Evolutionary conservation across 2,329 filamentous ascomycete species (phyloP), one percentile per base, ranked within the genome.

Genomic region (Monilinia fructicola): DNA sequence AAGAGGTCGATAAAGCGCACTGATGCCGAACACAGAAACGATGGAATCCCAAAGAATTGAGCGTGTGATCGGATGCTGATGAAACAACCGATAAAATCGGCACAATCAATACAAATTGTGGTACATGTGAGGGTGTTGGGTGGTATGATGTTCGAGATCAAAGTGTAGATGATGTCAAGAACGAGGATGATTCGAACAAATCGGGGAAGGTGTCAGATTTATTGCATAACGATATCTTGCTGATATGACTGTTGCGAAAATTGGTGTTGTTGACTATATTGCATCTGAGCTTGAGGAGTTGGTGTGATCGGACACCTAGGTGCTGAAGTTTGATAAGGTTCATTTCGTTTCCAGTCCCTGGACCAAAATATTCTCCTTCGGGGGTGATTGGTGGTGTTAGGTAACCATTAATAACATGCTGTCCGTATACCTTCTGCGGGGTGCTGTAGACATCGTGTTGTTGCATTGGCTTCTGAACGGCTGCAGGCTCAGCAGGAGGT

Each of bases 331-430:
- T 73, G 70, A 52, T 73, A 76, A 21, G 69, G 66, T 52, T 73
- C 73, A 69, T 67, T 40, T 74, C 71, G 46, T 73, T 71, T 31
- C 69, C 70, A 55, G 72, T 54, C 26, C 26, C 63, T 54, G 56
- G 67, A 7, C 72, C 55, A 59, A 87, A 87, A 72, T 80, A 82
- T 62, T 84, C 82, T 10, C 87, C 85, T 69, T 94, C 91, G 5
- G 92, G 92, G 0, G 92, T 95, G 76, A 95, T 94, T 1, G 92
- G 92, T 35, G 92, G 92, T 21, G 92, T 95, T 71, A 93, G 85
- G 78, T 93, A 93, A 67, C 91, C 92, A 71, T 92, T 85, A 48
- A 87, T 86, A 70, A 87, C 84, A 26, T 66, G 58, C 62, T 85
- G 81, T 71, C 87, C 88, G 68, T 88, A 86, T 60, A 85, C 85